Conservation (phyloP, 106 monocot species). For the Dendrobium catenatum region DNA sequence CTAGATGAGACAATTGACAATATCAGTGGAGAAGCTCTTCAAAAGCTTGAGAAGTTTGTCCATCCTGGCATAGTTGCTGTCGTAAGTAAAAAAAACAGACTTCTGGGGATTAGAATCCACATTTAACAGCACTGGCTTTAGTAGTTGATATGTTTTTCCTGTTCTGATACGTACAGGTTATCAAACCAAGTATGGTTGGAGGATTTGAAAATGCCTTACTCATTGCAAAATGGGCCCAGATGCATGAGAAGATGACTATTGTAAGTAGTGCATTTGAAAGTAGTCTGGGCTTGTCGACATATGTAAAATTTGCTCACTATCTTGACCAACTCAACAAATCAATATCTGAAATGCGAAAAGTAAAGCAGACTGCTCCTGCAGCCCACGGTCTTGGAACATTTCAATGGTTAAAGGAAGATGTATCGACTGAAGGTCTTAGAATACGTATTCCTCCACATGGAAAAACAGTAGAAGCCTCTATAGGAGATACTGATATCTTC, state of each 20-base stretch:
- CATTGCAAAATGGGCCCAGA: constrained; percentile 82
- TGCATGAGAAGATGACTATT: constrained; percentile 69
- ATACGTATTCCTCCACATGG: constrained; percentile 30
- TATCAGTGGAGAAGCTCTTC: constrained; percentile 36
- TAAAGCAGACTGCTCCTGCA: constrained; percentile 8
- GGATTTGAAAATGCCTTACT: constrained; percentile 76
- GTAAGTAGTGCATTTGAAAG: constrained; percentile 93
- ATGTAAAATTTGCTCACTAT: constrained; percentile 61
- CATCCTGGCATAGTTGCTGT: constrained; percentile 84
- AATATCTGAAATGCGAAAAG: constrained; percentile 33
- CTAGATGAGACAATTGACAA: constrained; percentile 84
- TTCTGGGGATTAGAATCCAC: constrained; percentile 4
- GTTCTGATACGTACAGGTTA: constrained; percentile 45
- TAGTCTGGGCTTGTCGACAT: constrained; percentile 61
- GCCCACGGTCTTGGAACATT: constrained; percentile 95
- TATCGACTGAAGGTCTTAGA: constrained; percentile 38
- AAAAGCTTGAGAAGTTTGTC: constrained; percentile 44
- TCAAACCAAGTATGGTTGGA: constrained; percentile 84
- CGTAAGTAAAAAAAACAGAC: constrained; percentile 40
- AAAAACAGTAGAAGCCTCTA: constrained; percentile 35
- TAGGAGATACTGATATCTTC: constrained; percentile 49
- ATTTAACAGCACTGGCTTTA: not conserved
- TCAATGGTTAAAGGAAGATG: constrained; percentile 86
- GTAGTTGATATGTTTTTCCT: constrained; percentile 7
- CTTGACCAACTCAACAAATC: constrained; percentile 39